These are phyloP conservation scores for Botrytis paeoniae DNA, from an alignment of 2,329 filamentous ascomycete species.

Conservation along the genomic window DNA sequence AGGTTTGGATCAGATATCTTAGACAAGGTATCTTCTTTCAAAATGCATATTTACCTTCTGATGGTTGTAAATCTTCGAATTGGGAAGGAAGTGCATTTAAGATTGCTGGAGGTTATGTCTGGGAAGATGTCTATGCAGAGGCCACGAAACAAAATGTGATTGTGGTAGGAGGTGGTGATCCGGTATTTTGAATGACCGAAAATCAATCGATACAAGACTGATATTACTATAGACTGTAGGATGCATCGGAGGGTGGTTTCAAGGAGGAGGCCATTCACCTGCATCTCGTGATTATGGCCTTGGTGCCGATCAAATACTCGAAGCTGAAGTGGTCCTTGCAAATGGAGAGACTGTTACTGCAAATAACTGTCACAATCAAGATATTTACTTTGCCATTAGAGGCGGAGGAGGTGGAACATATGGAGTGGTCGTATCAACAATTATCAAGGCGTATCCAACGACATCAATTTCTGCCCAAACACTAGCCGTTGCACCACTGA, in stretches of 20 bases:
- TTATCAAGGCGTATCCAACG: slow-evolving; percentile 43
- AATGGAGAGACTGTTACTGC: slow-evolving; percentile 34
- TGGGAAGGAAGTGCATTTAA: slow-evolving; percentile 40
- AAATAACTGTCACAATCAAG: slow-evolving; percentile 28
- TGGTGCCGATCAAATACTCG: slow-evolving; percentile 45
- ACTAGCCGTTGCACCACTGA: slow-evolving; percentile 31
- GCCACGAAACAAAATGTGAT: slow-evolving; percentile 38
- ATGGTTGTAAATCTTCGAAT: slow-evolving; percentile 30
- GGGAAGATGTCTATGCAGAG: slow-evolving; percentile 38
- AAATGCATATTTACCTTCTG: slow-evolving; percentile 29
- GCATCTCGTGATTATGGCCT: slow-evolving; percentile 43
- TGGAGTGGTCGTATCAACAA: slow-evolving; percentile 41
- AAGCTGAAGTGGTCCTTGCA: slow-evolving; percentile 32
- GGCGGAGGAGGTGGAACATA: slow-evolving; percentile 39
- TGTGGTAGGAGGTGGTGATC: slow-evolving; percentile 39
- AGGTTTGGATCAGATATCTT: slow-evolving; percentile 49
- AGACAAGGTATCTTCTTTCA: slow-evolving; percentile 32
- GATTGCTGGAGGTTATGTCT: slow-evolving; percentile 39
- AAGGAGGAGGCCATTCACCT: slow-evolving; percentile 44
- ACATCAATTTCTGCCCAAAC: slow-evolving; percentile 31
- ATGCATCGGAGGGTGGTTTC: slow-evolving; percentile 38
- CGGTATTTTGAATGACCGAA: slow-evolving; percentile 22
- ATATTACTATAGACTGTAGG: slow-evolving; percentile 37
- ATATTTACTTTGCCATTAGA: slow-evolving; percentile 40
- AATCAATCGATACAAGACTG: slow-evolving; percentile 25